Evolutionary conservation across 257 asterid species (phyloP).

Genomic region (Paulownia fortunei): DNA sequence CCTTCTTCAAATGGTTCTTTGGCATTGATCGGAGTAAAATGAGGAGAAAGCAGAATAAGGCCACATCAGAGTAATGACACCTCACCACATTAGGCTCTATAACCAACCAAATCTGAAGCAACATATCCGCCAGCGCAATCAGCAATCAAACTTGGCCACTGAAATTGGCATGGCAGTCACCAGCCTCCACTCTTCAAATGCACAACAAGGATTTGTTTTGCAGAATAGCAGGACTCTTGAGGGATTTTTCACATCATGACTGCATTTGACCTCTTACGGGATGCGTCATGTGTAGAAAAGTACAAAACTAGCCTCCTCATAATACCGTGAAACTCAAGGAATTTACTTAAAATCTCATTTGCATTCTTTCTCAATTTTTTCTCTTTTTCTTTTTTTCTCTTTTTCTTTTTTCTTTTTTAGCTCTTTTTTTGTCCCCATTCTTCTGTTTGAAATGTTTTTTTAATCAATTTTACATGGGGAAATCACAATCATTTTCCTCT

Average conservation of each 20-base stretch:
- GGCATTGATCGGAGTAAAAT: conserved; percentile 28
- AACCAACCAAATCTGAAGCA: conserved; percentile 57
- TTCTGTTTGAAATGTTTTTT: conserved; percentile 23
- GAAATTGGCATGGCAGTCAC: conserved; percentile 40
- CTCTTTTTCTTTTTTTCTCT: conserved; percentile 1
- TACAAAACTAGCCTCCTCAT: conserved; percentile 26
- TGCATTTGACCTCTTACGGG: conserved; percentile 41
- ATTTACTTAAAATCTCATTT: conserved; percentile 18
- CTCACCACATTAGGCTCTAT: conserved; percentile 69
- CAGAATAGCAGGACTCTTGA: conserved; percentile 41
- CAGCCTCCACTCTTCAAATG: conserved; percentile 50
- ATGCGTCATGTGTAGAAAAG: conserved; percentile 19
- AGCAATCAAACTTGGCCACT: conserved; percentile 52
- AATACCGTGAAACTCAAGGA: conserved; percentile 20
- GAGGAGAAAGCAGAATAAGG: conserved; percentile 44
- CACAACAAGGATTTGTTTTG: conserved; percentile 44
- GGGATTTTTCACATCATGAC: conserved; percentile 34
- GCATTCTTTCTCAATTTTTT: conserved; percentile 2
- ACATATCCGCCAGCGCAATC: conserved; percentile 58
- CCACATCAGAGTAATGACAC: conserved; percentile 60
- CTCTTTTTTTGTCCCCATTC: conserved; percentile 31
- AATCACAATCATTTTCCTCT: conserved; percentile 22
- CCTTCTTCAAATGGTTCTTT: conserved; percentile 34
- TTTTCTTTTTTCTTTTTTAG: conserved; percentile 18
- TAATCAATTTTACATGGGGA: conserved; percentile 46